Base-by-base conservation (phyloP, 164 flowering plant genomes). In the Houttuynia cordata region DNA sequence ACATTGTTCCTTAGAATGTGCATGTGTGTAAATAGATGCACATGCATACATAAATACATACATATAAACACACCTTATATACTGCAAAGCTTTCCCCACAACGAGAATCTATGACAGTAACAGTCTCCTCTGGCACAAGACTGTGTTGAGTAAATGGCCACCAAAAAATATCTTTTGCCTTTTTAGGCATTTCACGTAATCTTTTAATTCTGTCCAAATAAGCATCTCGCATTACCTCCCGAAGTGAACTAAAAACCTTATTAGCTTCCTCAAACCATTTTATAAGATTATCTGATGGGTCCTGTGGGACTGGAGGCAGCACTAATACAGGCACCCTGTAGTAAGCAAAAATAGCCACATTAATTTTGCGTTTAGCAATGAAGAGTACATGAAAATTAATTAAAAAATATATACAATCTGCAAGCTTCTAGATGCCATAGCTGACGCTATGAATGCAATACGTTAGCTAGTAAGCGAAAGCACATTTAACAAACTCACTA, bases 91-190 rank as follows among this genome's bases (percentile, higher is more conserved):
- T 91, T 68, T 94, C 99, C 6, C 97, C 99, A 71, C 80, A 86
- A 24, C 99, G 92, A 54, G 99, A 94, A 77, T 94, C 97, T 62
- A 94, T 94, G 1, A 94, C 95, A 20, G 99, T 91, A 57, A 94
- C 86, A 45, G 34, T 79, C 63, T 78, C 84, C 62, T 81, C 77
- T 47, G 95, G 79, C 52, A 90, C 91, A 71, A 85, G 86, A 61
- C 70, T 75, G 67, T 94, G 97, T 71, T 94, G 99, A 65, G 99
- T 94, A 68, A 94, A 94, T 34, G 96, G 97, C 97, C 99, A 94
- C 99, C 99, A 94, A 37, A 94, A 75, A 51, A 82, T 51, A 53
- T 83, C 80, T 45, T 70, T 59, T 10, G 97, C 96, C 63, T 73
- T 87, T 68, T 74, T 83, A 59, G 89, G 81, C 95, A 88, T 83